Conservation (phyloP, 768 basidiomycete genomes). For the Tulasnella sp. region DNA sequence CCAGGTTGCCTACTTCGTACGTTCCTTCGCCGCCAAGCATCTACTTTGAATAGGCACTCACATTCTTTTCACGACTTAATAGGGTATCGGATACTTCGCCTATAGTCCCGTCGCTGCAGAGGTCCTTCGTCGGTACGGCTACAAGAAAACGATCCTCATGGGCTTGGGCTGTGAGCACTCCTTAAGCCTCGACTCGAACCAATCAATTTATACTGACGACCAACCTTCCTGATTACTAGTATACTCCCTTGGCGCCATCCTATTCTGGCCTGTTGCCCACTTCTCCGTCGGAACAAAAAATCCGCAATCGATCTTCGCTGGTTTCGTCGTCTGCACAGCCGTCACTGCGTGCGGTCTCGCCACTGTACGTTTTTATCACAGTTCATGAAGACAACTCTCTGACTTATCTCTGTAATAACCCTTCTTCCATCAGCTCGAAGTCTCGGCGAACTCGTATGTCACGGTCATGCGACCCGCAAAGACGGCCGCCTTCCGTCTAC, state of each 20-base stretch:
- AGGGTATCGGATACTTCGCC: constrained; percentile 17
- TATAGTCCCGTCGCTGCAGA: constrained; percentile 16
- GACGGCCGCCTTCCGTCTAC: constrained; percentile 47
- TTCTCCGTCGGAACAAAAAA: constrained; percentile 30
- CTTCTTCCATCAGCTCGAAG: constrained; percentile 45
- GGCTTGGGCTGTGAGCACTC: constrained; percentile 20
- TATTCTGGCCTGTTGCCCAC: constrained; percentile 70
- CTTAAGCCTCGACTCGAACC: not conserved
- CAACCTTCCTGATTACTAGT: not conserved
- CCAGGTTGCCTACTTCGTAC: constrained; percentile 20
- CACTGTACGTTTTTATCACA: constrained; percentile 32
- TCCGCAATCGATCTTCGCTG: constrained; percentile 40
- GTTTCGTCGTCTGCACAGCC: constrained; percentile 65
- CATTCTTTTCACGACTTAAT: constrained; percentile 25
- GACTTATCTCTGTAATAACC: constrained; percentile 19
- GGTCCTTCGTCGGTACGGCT: constrained; percentile 38
- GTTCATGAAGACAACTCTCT: not conserved
- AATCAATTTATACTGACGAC: not conserved
- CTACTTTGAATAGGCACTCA: constrained; percentile 29
- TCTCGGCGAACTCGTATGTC: constrained; percentile 78
- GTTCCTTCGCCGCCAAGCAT: constrained; percentile 30
- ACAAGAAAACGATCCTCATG: constrained; percentile 38
- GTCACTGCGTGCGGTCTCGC: constrained; percentile 28
- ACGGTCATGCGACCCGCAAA: constrained; percentile 47
- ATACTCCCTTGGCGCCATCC: constrained; percentile 45